These are phyloP conservation scores for Xylaria palmicola DNA, from an alignment of 495 filamentous ascomycete species.

Conservation along the genomic window DNA sequence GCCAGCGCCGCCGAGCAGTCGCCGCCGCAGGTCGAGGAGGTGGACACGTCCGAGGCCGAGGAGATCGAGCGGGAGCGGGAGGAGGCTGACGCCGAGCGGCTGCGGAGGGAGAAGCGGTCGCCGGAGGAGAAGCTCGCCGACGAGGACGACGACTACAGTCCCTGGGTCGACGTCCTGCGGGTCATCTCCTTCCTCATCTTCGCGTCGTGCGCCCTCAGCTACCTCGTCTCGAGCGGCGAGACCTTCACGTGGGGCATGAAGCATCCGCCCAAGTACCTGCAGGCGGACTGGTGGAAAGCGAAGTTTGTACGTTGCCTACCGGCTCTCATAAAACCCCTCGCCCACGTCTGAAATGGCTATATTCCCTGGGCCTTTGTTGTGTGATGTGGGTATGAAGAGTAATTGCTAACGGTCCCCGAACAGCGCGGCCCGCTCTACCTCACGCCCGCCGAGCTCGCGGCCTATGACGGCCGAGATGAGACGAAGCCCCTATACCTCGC, in stretches of 20 bases:
- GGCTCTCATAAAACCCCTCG: neutral
- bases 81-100: constrained; percentile 15
- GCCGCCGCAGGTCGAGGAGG: constrained; percentile 24
- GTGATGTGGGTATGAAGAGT: neutral
- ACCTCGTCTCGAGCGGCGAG: constrained; percentile 72
- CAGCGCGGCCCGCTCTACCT: constrained; percentile 50
- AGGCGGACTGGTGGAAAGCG: constrained; percentile 58
- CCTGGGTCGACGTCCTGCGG: constrained; percentile 71
- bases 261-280: constrained; percentile 68
- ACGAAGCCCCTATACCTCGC: constrained; percentile 82
- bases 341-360: too few species aligned
- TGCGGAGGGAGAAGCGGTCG: constrained; percentile 21
- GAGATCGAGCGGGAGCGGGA: constrained; percentile 25
- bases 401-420: neutral
- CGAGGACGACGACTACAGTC: constrained; percentile 35
- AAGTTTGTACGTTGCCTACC: constrained; percentile 53
- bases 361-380: neutral
- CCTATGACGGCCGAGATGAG: constrained; percentile 77
- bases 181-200: constrained; percentile 67
- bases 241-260: constrained; percentile 54
- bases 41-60: constrained; percentile 25
- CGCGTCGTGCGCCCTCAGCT: constrained; percentile 70
- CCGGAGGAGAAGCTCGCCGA: constrained; percentile 40
- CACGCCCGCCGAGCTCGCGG: constrained; percentile 68
- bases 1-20: constrained; percentile 12